Base-by-base conservation (phyloP, 2,329 filamentous ascomycete species). In the Didymella glomerata region DNA sequence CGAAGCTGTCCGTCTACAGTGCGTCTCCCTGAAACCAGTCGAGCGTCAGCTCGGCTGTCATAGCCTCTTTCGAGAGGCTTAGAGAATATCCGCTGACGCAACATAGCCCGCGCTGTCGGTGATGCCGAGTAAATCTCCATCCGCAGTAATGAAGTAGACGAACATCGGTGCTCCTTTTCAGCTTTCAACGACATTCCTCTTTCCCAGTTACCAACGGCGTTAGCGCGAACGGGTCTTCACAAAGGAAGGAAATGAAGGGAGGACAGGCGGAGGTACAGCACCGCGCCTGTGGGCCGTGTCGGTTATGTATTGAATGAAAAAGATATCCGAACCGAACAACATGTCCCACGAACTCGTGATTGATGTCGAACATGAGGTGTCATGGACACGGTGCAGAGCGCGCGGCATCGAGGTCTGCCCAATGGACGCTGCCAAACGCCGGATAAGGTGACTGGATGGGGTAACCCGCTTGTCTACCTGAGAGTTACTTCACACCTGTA, bases 1-100 rank as follows among this genome's bases (percentile, higher is more conserved):
- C 90, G 86, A 95, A 93, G 87, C 90, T 97, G 88, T 92, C 90
- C 87, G 96, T 99, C 86, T 99, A 97, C 91, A 99, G 88, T 90
- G 84, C 72, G 88, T 87, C 67, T 20, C 48, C 34, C 34, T 10
- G 14, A 10, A 20, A 2, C 34, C 16, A 20, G 28, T 11, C 28
- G 28, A 30, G 28, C 28, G 9, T 3, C 10, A 10, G 28, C 28
- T 30, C 9, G 9, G 28, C 28, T 30, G 11, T 30, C 28, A 10
- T 10, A 13, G 7, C 27, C 28, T 30, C 28, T 10, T 11, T 30
- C 28, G 10, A 11, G 28, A 11, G 28, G 28, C 28, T 10, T 13
- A 11, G 28, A 30, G 28, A 30, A 30, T 13, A 30, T 28, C 10
- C 11, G 28, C 28, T 30, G 28, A 30, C 9, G 28, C 28, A 30